These are phyloP conservation scores for Sphagnum tenellum DNA, from an alignment of 225 moss, liverwort and hornwort species.

Conservation along the genomic window DNA sequence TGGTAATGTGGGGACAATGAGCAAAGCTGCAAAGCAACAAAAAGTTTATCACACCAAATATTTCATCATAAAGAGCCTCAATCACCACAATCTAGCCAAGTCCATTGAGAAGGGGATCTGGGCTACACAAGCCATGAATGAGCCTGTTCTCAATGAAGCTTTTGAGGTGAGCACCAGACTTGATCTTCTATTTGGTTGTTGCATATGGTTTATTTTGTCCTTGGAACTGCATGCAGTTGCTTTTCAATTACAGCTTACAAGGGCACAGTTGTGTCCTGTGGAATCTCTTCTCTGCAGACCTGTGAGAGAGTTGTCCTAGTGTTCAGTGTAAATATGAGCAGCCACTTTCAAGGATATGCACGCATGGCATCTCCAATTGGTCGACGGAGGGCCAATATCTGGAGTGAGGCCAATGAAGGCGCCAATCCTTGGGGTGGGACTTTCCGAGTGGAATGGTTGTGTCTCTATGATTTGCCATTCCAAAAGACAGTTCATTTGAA, in stretches of 20 bases:
- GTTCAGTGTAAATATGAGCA: slow-evolving; percentile 99
- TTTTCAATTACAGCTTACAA: too few relatives aligned
- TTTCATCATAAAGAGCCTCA: slow-evolving; percentile 99
- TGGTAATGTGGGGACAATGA: slow-evolving; percentile 24
- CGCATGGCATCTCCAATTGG: slow-evolving; percentile 93
- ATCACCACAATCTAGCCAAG: slow-evolving; percentile 98
- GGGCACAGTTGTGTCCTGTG: neutral
- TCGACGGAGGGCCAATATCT: slow-evolving; percentile 83
- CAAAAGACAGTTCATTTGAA: slow-evolving; percentile 97
- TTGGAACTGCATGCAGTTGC: too few relatives aligned
- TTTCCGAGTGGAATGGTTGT: slow-evolving; percentile 93
- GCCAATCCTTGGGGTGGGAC: slow-evolving; percentile 99
- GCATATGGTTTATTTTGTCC: too few relatives aligned
- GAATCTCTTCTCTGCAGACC: slow-evolving; percentile 36
- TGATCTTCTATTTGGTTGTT: too few relatives aligned
- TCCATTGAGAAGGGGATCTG: slow-evolving; percentile 99
- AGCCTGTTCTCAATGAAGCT: slow-evolving; percentile 91
- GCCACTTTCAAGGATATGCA: slow-evolving; percentile 99
- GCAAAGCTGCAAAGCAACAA: slow-evolving; percentile 40
- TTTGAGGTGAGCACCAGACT: slow-evolving; percentile 59
- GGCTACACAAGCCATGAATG: slow-evolving; percentile 99
- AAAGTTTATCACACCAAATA: slow-evolving; percentile 60
- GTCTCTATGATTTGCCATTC: slow-evolving; percentile 86
- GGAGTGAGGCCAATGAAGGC: slow-evolving; percentile 97
- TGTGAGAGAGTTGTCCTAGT: slow-evolving; percentile 81